These are phyloP conservation scores for Larix kaempferi DNA, from an alignment of 75 land plant genomes.

Conservation along the genomic window DNA sequence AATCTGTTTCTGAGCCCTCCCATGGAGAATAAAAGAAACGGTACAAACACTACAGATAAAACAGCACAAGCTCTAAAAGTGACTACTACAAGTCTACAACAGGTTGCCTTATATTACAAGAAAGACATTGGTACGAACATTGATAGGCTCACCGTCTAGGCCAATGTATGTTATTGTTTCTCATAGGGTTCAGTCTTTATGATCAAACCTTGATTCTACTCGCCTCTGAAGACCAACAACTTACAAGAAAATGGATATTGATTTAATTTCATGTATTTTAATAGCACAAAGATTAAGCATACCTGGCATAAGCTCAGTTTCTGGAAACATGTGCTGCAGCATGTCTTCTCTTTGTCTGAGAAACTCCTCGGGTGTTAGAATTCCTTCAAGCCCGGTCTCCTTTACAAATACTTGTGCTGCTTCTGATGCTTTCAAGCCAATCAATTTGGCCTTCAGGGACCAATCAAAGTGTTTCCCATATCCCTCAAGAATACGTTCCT, in stretches of 20 bases:
- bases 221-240: neutral
- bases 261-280: conserved; percentile 5
- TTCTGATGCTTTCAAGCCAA: conserved; percentile 89
- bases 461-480: conserved; percentile 86
- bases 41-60: neutral
- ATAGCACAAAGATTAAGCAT: neutral
- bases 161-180: neutral
- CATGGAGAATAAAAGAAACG: neutral
- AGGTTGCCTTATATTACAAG: too few relatives aligned
- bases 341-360: conserved; percentile 73
- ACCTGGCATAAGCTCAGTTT: conserved; percentile 83
- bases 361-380: conserved; percentile 75
- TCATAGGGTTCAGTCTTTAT: neutral
- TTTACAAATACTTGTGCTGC: conserved; percentile 77
- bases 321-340: conserved; percentile 71
- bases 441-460: conserved; percentile 93
- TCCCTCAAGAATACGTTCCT: conserved; percentile 72
- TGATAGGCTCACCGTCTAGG: neutral
- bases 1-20: neutral
- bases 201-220: neutral
- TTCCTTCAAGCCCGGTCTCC: conserved; percentile 64
- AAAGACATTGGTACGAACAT: too few relatives aligned
- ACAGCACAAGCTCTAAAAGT: neutral
- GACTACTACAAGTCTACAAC: neutral
- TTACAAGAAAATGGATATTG: neutral